Conservation (phyloP, 305 asterid species). For the Fraxinus xanthoxyloides region DNA sequence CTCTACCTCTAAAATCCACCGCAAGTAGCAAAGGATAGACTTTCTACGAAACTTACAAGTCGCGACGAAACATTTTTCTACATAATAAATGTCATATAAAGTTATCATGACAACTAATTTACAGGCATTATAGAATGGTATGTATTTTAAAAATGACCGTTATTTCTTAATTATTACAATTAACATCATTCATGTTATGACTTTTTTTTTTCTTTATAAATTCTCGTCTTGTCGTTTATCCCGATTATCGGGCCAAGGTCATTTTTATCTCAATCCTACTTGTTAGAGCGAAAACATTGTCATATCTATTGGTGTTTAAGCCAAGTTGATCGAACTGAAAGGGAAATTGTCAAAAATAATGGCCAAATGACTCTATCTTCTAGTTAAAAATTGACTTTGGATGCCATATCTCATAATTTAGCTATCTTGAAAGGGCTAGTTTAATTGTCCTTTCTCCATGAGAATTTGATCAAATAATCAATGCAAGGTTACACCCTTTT, state of each 20-base stretch:
- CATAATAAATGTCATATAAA: background rate
- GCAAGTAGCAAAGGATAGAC: background rate
- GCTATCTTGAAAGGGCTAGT: background rate
- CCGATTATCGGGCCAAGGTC: background rate
- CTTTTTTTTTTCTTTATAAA: background rate
- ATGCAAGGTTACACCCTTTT: background rate
- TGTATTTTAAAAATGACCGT: background rate
- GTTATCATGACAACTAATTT: background rate
- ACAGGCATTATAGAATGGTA: background rate
- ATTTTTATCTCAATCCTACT: background rate
- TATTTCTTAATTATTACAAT: background rate
- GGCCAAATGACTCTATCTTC: background rate
- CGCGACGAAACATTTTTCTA: no score
- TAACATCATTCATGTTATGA: background rate
- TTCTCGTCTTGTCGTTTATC: background rate
- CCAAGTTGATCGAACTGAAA: background rate
- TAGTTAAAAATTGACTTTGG: slow-evolving; percentile 9
- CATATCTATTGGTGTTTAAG: background rate
- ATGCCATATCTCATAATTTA: background rate
- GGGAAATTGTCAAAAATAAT: background rate
- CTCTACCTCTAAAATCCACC: background rate
- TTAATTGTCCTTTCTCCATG: background rate
- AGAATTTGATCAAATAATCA: background rate
- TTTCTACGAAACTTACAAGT: background rate
- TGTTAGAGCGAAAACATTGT: background rate